Evolutionary conservation across 176 grass and related monocot genomes (phyloP).

Genomic region (Aegilops longissima): DNA sequence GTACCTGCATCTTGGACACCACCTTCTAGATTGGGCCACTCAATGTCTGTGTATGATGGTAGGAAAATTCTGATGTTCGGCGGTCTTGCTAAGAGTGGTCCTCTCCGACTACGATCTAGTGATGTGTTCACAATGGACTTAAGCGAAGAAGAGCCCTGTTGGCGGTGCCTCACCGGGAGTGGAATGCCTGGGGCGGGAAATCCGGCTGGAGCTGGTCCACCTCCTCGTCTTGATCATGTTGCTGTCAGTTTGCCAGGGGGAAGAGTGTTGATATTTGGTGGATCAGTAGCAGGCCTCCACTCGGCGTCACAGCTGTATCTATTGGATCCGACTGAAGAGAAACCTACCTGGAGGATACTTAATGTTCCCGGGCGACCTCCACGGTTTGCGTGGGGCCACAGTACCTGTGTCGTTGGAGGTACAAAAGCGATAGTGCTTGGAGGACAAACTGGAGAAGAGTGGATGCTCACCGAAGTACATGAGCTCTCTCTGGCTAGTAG

Average conservation of each 20-base stretch:
- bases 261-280: slow-evolving; percentile 85
- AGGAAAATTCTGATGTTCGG: slow-evolving; percentile 93
- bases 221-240: slow-evolving; percentile 90
- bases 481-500: slow-evolving; percentile 72
- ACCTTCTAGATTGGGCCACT: slow-evolving; percentile 84
- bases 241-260: slow-evolving; percentile 79
- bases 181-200: slow-evolving; percentile 92
- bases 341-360: slow-evolving; percentile 86
- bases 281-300: slow-evolving; percentile 89
- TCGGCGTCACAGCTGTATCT: slow-evolving; percentile 86
- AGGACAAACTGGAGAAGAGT: slow-evolving; percentile 93
- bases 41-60: slow-evolving; percentile 62
- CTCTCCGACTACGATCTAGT: slow-evolving; percentile 68
- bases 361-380: slow-evolving; percentile 81
- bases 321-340: slow-evolving; percentile 91
- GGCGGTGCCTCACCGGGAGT: slow-evolving; percentile 84
- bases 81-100: slow-evolving; percentile 87
- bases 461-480: slow-evolving; percentile 91
- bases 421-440: slow-evolving; percentile 88
- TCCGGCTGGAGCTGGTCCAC: slow-evolving; percentile 78
- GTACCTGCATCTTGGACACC: slow-evolving; percentile 86
- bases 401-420: slow-evolving; percentile 84
- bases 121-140: slow-evolving; percentile 95
- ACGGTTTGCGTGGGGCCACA: slow-evolving; percentile 86
- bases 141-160: slow-evolving; percentile 81